Evolutionary conservation across 1,284 basidiomycete genomes (phyloP), one percentile per base, ranked within the genome.

Genomic region (Porogramme epimiltina): DNA sequence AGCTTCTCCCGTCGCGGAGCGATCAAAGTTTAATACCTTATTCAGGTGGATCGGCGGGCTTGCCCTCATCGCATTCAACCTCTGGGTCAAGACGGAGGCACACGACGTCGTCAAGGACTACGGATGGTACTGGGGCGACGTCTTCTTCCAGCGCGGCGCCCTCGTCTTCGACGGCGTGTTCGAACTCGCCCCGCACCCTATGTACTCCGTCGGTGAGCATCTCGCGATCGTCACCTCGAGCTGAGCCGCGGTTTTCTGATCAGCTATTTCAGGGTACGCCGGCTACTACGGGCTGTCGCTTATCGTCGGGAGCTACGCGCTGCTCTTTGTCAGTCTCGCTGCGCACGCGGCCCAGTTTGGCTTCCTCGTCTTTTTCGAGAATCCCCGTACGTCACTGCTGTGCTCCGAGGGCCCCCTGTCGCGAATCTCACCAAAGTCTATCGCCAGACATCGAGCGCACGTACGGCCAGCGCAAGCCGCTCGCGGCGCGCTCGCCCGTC

Each of bases 11-110:
- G 5, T 37, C n/a, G 5, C 8, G 28, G 8, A 22, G 38, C 42
- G 47, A 18, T 48, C 23, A 52, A 49, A 38, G 26, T 44, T 40
- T 38, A 54, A 45, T 37, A 28, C 15, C 45, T 25, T 28, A 42
- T 48, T 16, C 49, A 92, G 93, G 60, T 98, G 96, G 95, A 69
- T 90, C 39, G 87, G 87, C 13, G 96, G 97, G 13, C 72, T 93
- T 61, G 79, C 83, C 0, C 75, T 99, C 31, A 95, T 99, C 66
- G 81, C 82, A 36, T 98, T 99, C 79, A 99, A 99, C 70, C 79
- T 98, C 33, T 99, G 96, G 95, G 95, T 99, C 62, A 99, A 99
- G 73, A 89, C 93, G 13, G 96, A 99, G 65, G 96, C 96, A 0
- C 96, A 99, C 70, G 82, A 93, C 44, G 93, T 99, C 46, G 95